These are phyloP conservation scores for Lactarius akahatsu DNA, from an alignment of 768 basidiomycete species.

Conservation along the genomic window DNA sequence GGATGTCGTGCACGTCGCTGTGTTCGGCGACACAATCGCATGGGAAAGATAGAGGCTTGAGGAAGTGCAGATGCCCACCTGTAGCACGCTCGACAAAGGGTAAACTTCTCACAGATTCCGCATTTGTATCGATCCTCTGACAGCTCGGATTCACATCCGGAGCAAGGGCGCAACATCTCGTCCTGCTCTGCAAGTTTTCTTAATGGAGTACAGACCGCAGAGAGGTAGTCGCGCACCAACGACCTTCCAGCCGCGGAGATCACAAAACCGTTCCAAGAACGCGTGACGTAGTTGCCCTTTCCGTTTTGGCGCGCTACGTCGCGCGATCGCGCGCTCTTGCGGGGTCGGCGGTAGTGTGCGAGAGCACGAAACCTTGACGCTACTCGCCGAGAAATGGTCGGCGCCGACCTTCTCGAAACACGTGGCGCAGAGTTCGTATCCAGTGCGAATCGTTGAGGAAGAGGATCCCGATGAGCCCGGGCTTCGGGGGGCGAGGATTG, in stretches of 20 bases:
- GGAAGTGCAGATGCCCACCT: slow-evolving; percentile 46
- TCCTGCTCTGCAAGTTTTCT: slow-evolving; percentile 58
- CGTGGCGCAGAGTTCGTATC: slow-evolving; percentile 81
- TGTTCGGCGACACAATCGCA: slow-evolving; percentile 9
- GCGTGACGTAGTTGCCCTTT: slow-evolving; percentile 83
- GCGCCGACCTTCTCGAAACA: slow-evolving; percentile 81
- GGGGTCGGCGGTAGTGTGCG: slow-evolving; percentile 31
- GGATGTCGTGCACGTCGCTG: slow-evolving; percentile 88
- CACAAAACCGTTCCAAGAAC: slow-evolving; percentile 86
- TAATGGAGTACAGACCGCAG: slow-evolving; percentile 10
- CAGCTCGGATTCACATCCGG: slow-evolving; percentile 69
- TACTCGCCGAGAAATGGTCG: slow-evolving; percentile 61
- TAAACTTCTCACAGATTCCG: slow-evolving; percentile 73
- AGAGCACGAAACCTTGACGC: slow-evolving; percentile 44
- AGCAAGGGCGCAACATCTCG: slow-evolving; percentile 66
- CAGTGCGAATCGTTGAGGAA: slow-evolving; percentile 33
- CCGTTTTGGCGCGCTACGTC: slow-evolving; percentile 62
- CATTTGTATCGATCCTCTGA: slow-evolving; percentile 80
- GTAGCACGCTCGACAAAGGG: slow-evolving; percentile 81
- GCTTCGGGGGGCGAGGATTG: slow-evolving; percentile 10
- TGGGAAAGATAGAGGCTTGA: slow-evolving; percentile 7
- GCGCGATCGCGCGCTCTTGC: slow-evolving; percentile 53
- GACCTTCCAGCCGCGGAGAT: slow-evolving; percentile 78
- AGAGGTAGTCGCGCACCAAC: slow-evolving; percentile 58
- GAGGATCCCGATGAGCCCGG: slow-evolving; percentile 27